Evolutionary conservation across 2,329 filamentous ascomycete genomes (phyloP), one percentile per base, ranked within the genome.

Genomic region (Trichophyton simii): DNA sequence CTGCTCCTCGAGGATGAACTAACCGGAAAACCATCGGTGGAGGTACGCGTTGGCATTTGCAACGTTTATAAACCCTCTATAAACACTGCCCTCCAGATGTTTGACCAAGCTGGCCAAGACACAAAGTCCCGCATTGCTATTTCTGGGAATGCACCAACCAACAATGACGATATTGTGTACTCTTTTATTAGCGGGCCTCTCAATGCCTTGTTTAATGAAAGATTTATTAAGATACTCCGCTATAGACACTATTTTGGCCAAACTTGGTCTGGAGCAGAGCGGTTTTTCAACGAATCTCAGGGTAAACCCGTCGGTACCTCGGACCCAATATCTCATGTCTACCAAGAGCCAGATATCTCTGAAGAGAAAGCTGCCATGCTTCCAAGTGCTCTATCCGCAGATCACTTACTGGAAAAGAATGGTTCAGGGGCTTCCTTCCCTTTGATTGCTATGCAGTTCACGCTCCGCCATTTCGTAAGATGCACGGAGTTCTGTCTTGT

Each of bases 401-500:
- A 85, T 63, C 80, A 84, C 67, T 72, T 83, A 25, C 64, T 63
- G 2, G 70, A 75, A 31, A 65, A 44, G 2, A 50, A 63, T 0
- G 58, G 60, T 1, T 54, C 68, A 1, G 67, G 72, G n/a, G 62
- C 70, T 54, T 85, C 82, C 1, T 77, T 86, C 38, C 82, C 82
- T 5, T 72, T 85, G 2, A 71, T 83, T 1, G 78, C 78, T 1
- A 88, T 89, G 80, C 87, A 95, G 65, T 94, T 91, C 66, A 80
- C 85, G 0, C 77, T 95, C 28, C 84, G 86, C 0, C 88, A 91
- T 67, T 84, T 96, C 63, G 82, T 88, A 6, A 85, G 84, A 62
- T 96, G 89, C 71, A 90, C 88, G 0, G 85, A 94, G 60, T 95
- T 92, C 72, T 96, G 91, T 72, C 80, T 95, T 60, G 85, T 91